Evolutionary conservation across 768 basidiomycete genomes (phyloP), one percentile per base, ranked within the genome.

Genomic region (Lactarius akahatsu): DNA sequence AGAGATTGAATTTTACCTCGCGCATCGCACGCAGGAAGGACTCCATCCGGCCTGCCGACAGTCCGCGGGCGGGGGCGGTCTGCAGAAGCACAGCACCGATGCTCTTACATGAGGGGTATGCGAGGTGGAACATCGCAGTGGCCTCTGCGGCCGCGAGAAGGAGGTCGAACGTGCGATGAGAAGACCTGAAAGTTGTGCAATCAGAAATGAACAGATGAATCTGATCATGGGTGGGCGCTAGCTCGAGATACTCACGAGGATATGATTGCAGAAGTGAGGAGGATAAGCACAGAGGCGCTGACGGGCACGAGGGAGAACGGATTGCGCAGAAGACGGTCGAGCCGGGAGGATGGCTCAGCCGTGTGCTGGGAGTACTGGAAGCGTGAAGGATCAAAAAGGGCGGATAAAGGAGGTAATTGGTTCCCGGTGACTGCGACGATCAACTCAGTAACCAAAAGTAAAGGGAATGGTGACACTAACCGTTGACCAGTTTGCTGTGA

Each of bases 31-130:
- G 82, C 68, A 91, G 80, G 71, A 98, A 91, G 4, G 85, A 80
- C 71, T 92, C 89, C 89, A 96, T 94, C 65, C 88, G 85, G 0
- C 85, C 86, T 30, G 82, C 82, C 3, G 82, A 74, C 4, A 82
- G 68, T 1, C 85, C 83, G n/a, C 87, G 75, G 15, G 80, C 78
- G 2, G 96, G 96, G 0, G 94, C 86, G 0, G 97, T 98, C 76
- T 98, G 97, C 16, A 98, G 76, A 2, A 99, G 80, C 1, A 94
- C 88, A 8, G 88, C 86, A 2, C 94, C 96, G 15, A 96, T 89
- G 0, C 92, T 85, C 13, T 88, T 81, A 47, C 88, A 93, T 0
- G 95, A 90, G 2, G 88, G 86, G 74, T 95, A 96, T 0, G 97
- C 91, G 28, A 96, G 82, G 45, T 85, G 84, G 75, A 91, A 91